These are phyloP conservation scores for Cyberlindnera mississippiensis DNA, from an alignment of 805 yeast genomes.

Conservation along the genomic window DNA sequence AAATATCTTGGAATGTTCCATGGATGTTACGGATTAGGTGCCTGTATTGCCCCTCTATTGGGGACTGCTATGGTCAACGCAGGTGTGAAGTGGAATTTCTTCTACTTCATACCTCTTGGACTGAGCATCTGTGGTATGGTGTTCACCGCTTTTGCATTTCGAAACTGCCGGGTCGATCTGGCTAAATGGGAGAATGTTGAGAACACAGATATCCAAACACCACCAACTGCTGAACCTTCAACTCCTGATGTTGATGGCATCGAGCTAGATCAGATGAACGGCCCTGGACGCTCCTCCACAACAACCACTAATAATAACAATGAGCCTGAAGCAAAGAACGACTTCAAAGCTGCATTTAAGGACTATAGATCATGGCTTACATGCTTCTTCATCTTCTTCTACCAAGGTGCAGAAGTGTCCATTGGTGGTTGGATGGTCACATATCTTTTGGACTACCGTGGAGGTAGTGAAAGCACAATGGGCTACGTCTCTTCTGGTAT, in stretches of 20 bases:
- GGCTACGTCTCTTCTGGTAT: slow-evolving; percentile 63
- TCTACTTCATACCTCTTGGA: slow-evolving; percentile 50
- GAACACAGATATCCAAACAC: slow-evolving; percentile 8
- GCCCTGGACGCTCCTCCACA: background rate
- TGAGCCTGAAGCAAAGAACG: slow-evolving; percentile 11
- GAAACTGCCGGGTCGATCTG: slow-evolving; percentile 41
- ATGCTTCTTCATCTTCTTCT: slow-evolving; percentile 50
- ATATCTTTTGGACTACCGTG: slow-evolving; percentile 47
- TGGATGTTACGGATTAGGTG: slow-evolving; percentile 63
- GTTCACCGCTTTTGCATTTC: slow-evolving; percentile 39
- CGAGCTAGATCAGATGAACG: slow-evolving; percentile 5
- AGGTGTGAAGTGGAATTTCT: slow-evolving; percentile 53
- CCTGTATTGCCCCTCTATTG: slow-evolving; percentile 55
- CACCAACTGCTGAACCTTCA: slow-evolving; percentile 4
- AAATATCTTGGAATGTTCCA: slow-evolving; percentile 52
- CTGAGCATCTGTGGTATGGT: slow-evolving; percentile 32
- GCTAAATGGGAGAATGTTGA: slow-evolving; percentile 19
- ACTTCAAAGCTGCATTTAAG: slow-evolving; percentile 34
- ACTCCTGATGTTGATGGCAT: background rate
- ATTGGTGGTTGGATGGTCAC: slow-evolving; percentile 67
- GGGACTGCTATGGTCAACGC: slow-evolving; percentile 49
- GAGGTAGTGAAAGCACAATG: slow-evolving; percentile 36
- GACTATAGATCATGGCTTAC: slow-evolving; percentile 46
- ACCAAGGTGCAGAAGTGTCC: slow-evolving; percentile 62
- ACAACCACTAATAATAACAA: background rate